Evolutionary conservation across 106 monocot genomes (phyloP).

Genomic region (Platanthera zijinensis): DNA sequence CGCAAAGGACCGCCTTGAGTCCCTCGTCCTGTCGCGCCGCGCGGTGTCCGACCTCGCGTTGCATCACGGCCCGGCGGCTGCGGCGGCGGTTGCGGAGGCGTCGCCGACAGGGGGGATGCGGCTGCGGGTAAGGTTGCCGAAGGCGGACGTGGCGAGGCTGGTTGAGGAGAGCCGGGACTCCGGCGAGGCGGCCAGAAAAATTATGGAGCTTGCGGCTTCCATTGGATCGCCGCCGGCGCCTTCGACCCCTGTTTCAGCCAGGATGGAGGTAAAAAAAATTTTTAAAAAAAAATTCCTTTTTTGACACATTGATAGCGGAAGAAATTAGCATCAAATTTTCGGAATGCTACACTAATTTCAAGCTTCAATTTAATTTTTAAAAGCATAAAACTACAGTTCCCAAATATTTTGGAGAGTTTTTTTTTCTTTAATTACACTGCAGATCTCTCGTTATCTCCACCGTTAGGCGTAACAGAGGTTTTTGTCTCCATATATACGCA

Average conservation of each 20-base stretch:
- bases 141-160: constrained; percentile 34
- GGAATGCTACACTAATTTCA: too few species aligned
- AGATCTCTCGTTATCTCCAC: too few species aligned
- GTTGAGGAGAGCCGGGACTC: constrained; percentile 23
- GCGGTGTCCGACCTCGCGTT: constrained; percentile 6
- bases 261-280: constrained; percentile 10
- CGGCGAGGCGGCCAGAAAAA: constrained; percentile 25
- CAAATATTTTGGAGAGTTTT: too few species aligned
- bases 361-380: too few species aligned
- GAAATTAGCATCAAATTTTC: too few species aligned
- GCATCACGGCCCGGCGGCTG: not conserved
- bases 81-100: not conserved
- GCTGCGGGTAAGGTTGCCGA: constrained; percentile 30
- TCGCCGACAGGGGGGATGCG: constrained; percentile 8
- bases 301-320: too few species aligned
- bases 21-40: constrained; percentile 35
- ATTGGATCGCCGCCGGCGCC: not conserved
- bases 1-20: constrained; percentile 55
- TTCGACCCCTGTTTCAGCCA: not conserved
- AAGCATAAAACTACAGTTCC: too few species aligned
- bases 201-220: constrained; percentile 16
- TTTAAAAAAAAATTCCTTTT: too few species aligned
- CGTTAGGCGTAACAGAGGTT: too few species aligned
- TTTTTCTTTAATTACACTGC: too few species aligned
- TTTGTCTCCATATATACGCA: too few species aligned